Conservation (phyloP, 805 yeast genomes). For the Zygoascus flipseniorum region DNA sequence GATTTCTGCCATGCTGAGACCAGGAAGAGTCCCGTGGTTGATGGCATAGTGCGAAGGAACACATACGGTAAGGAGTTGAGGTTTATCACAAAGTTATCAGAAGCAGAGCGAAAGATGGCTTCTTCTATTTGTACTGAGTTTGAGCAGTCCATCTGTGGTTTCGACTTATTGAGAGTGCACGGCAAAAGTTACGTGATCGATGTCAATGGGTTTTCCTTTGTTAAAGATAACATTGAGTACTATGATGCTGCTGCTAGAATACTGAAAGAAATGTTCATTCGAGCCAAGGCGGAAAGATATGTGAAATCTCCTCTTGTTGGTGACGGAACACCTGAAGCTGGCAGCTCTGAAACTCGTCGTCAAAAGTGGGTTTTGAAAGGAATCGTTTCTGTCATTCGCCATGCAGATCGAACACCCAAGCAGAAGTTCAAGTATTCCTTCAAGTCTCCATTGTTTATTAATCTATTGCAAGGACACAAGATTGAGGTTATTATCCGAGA, state of each 20-base stretch:
- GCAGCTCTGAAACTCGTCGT: slow-evolving; percentile 46
- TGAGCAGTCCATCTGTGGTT: slow-evolving; percentile 94
- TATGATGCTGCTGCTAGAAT: slow-evolving; percentile 79
- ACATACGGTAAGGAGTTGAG: slow-evolving; percentile 97
- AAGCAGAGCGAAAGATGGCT: slow-evolving; percentile 76
- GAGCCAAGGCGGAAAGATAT: slow-evolving; percentile 37
- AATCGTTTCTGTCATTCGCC: slow-evolving; percentile 82
- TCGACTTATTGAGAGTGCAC: slow-evolving; percentile 82
- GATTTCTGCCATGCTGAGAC: slow-evolving; percentile 95
- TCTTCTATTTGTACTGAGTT: slow-evolving; percentile 62
- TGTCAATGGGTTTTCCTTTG: slow-evolving; percentile 96
- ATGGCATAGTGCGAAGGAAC: slow-evolving; percentile 93
- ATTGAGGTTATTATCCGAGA: slow-evolving; percentile 95
- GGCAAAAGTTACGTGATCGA: slow-evolving; percentile 91
- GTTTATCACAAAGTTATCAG: slow-evolving; percentile 70
- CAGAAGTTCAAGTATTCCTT: slow-evolving; percentile 96
- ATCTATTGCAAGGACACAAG: slow-evolving; percentile 83
- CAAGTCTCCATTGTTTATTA: slow-evolving; percentile 76
- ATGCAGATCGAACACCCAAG: slow-evolving; percentile 97
- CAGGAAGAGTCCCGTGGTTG: slow-evolving; percentile 97
- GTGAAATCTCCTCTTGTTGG: slow-evolving; percentile 3
- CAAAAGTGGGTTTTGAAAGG: slow-evolving; percentile 98
- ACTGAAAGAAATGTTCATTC: slow-evolving; percentile 61
- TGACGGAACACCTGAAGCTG: slow-evolving; percentile 1
- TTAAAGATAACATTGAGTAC: slow-evolving; percentile 80